Evolutionary conservation across 805 yeast genomes (phyloP), one percentile per base, ranked within the genome.

Genomic region (Ogataea paradorogensis): DNA sequence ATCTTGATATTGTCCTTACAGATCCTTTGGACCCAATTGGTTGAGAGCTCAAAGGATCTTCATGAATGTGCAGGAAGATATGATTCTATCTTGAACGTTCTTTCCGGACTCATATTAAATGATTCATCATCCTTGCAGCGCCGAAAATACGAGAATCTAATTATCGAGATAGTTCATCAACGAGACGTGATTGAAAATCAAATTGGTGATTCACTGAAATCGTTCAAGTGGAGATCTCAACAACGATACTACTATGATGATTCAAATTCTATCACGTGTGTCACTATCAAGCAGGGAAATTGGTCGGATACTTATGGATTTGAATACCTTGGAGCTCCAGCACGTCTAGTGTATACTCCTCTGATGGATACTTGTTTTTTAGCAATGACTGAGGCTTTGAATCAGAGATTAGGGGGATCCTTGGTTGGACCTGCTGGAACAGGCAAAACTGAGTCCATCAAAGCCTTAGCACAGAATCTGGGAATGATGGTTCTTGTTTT

Each of bases 341-440:
- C 82, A 14, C 73, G 80, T 39, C 65, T 90, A 15, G 95, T 91
- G 0, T 73, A 76, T 39, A 91, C 97, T 0, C 87, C 91, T 1
- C 66, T 87, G 14, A 70, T 85, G 7, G 76, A 77, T 33, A 66
- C 71, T 5, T 76, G 87, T 41, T 87, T 74, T 55, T 56, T 82
- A 7, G 66, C 89, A 0, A 76, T 90, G 79, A 69, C 84, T 0
- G 84, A 82, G 44, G 90, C 97, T 0, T 58, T 89, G 13, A 73
- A 76, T 24, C 87, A 81, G 50, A 74, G 73, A 25, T 66, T 79
- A 7, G 98, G 98, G n/a, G 95, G 95, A 0, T 83, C 95, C 1
- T 83, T 95, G 1, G 80, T 84, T 60, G 98, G 98, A 0, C 97
- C 98, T 1, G 96, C 98, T 2, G 98, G 98, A 29, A 91, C 98